phyloP scores from a whole-genome alignment of 306 rosid species.

The Purshia tridentata region DNA sequence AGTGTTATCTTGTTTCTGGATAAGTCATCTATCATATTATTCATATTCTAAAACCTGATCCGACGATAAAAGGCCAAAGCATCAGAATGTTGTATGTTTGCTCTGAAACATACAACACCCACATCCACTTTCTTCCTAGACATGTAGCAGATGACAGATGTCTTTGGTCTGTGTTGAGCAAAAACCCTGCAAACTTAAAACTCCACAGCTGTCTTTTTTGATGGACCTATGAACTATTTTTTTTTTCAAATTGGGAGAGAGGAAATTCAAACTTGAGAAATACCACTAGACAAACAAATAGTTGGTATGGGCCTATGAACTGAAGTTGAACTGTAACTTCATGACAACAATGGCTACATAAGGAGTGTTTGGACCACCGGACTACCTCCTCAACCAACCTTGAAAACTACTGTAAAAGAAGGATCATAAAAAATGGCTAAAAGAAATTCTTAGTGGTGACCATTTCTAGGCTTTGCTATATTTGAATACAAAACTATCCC shows the following conservation, averaged over 20 bases:
- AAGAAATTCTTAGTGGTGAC: neutral
- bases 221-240: neutral
- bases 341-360: no score
- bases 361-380: no score
- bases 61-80: slow-evolving; percentile 21
- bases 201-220: neutral
- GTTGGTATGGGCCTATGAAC: no score
- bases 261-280: no score
- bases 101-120: slow-evolving; percentile 22
- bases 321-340: neutral
- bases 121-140: slow-evolving; percentile 7
- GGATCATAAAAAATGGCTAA: neutral
- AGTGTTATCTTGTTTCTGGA: slow-evolving; percentile 23
- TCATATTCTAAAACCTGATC: slow-evolving; percentile 20
- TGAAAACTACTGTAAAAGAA: neutral
- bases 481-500: neutral
- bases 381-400: neutral
- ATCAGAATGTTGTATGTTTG: slow-evolving; percentile 20
- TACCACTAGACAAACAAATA: no score
- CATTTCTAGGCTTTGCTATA: neutral
- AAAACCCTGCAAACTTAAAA: neutral
- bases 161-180: neutral
- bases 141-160: neutral
- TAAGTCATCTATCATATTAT: slow-evolving; percentile 23
- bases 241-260: no score